Evolutionary conservation across 1,139 yeast species (phyloP).

Genomic region (Arxiozyma bovina): DNA sequence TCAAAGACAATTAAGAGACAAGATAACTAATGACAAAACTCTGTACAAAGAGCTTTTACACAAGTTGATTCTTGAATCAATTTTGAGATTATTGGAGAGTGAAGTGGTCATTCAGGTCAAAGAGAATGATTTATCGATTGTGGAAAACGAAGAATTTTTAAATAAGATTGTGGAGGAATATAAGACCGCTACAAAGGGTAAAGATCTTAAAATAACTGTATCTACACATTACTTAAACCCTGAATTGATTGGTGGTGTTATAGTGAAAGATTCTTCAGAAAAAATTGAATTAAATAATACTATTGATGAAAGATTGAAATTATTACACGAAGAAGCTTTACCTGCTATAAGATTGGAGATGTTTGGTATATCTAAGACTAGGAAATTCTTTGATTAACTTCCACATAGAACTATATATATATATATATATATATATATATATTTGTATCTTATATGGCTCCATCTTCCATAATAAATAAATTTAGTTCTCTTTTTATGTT

Average conservation of each 20-base stretch:
- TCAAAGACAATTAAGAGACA: slow-evolving; percentile 46
- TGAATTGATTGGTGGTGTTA: slow-evolving; percentile 77
- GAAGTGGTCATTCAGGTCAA: slow-evolving; percentile 57
- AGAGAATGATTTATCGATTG: slow-evolving; percentile 56
- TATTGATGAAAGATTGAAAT: slow-evolving; percentile 81
- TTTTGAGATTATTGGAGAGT: slow-evolving; percentile 66
- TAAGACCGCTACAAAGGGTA: slow-evolving; percentile 52
- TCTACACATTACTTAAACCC: slow-evolving; percentile 52
- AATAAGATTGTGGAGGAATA: slow-evolving; percentile 55
- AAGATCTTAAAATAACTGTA: slow-evolving; percentile 54
- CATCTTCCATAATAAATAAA: not conserved
- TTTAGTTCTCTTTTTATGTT: no score
- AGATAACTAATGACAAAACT: slow-evolving; percentile 41
- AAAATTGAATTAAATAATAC: slow-evolving; percentile 89
- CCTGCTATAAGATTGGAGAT: slow-evolving; percentile 89
- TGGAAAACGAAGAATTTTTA: slow-evolving; percentile 33
- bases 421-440: not conserved
- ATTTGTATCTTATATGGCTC: not conserved
- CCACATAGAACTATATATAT: not conserved
- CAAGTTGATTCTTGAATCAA: slow-evolving; percentile 78
- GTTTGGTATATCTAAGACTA: slow-evolving; percentile 77
- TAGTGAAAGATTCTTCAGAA: slow-evolving; percentile 60
- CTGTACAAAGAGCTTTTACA: slow-evolving; percentile 62
- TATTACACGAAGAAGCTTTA: slow-evolving; percentile 74
- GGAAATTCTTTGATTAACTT: slow-evolving; percentile 79